Percentiles rank a stretch among this genome's conserved stretches.
Evolutionary conservation across 1,284 basidiomycete species (phyloP).

Genomic region (Cutaneotrichosporon spelunceum): DNA sequence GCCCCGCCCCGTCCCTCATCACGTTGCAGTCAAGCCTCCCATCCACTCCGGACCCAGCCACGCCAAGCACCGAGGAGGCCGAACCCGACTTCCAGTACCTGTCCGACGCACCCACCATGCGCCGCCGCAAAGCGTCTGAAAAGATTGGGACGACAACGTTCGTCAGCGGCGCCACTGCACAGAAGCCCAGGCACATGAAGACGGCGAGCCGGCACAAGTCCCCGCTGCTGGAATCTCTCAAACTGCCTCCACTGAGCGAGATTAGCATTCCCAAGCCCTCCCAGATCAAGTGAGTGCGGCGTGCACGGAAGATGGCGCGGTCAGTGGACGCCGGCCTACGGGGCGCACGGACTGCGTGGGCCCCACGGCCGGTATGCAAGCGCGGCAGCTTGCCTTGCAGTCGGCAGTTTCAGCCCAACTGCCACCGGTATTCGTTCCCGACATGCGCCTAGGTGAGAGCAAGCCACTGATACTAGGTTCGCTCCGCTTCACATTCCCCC

Average conservation of each 20-base stretch:
- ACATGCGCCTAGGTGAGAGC: not conserved
- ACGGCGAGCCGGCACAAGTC: conserved; percentile 14
- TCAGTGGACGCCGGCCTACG: not conserved
- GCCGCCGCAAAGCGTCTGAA: not conserved
- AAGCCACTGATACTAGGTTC: conserved; percentile 35
- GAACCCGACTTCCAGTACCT: not conserved
- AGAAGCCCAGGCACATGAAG: not conserved
- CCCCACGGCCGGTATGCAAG: not conserved
- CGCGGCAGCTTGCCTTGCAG: not conserved
- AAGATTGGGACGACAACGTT: not conserved
- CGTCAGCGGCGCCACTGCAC: not conserved
- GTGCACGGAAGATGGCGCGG: not conserved
- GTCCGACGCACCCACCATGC: not conserved
- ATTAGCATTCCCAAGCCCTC: conserved; percentile 28
- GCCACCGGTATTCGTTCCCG: not conserved
- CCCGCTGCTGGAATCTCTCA: conserved; percentile 25
- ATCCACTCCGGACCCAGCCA: not conserved
- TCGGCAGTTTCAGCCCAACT: not conserved
- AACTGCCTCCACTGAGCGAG: conserved; percentile 29
- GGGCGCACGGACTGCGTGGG: conserved; percentile 1
- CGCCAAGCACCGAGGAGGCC: conserved; percentile 2
- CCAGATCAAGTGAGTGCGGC: conserved; percentile 31
- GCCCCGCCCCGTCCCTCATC: conserved; percentile 10
- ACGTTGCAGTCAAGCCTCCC: conserved; percentile 7
- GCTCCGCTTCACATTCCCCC: conserved; percentile 51